Percentiles rank a stretch among this genome's conserved stretches.
Evolutionary conservation across 129 eudicot species (phyloP).

Genomic region (Lonicera japonica): DNA sequence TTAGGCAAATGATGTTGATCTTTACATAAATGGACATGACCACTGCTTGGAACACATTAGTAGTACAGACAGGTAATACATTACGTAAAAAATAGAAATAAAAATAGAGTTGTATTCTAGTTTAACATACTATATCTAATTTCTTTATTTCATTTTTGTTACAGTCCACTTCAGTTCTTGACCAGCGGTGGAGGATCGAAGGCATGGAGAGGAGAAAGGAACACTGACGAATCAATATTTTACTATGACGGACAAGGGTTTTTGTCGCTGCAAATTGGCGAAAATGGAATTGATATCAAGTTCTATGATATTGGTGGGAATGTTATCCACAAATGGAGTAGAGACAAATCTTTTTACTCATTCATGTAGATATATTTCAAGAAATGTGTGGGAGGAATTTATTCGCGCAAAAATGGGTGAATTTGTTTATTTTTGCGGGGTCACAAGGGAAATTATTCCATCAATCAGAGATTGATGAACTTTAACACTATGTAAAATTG

Average conservation of each 20-base stretch:
- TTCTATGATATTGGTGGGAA: constrained; percentile 65
- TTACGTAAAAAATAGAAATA: not conserved
- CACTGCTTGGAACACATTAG: constrained; percentile 83
- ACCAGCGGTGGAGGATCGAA: constrained; percentile 98
- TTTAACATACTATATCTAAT: not conserved
- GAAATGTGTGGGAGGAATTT: no score
- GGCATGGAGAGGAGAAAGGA: constrained; percentile 73
- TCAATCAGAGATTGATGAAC: no score
- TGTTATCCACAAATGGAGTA: constrained; percentile 61
- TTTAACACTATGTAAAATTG: no score
- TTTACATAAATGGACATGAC: constrained; percentile 89
- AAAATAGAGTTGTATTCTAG: not conserved
- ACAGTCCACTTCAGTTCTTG: constrained; percentile 64
- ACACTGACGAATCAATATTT: constrained; percentile 42
- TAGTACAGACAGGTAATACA: constrained; percentile 45
- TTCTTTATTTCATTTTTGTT: constrained; percentile 15
- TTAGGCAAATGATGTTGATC: constrained; percentile 74
- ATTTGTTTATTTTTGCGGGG: not conserved
- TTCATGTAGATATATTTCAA: not conserved
- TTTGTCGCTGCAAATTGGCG: constrained; percentile 53
- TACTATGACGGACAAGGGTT: constrained; percentile 96
- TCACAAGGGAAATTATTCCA: no score
- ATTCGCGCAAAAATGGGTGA: not conserved
- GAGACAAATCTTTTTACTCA: constrained; percentile 25
- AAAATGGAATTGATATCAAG: constrained; percentile 26